Conservation (phyloP, 805 yeast species). For the Yamadazyma scolyti region DNA sequence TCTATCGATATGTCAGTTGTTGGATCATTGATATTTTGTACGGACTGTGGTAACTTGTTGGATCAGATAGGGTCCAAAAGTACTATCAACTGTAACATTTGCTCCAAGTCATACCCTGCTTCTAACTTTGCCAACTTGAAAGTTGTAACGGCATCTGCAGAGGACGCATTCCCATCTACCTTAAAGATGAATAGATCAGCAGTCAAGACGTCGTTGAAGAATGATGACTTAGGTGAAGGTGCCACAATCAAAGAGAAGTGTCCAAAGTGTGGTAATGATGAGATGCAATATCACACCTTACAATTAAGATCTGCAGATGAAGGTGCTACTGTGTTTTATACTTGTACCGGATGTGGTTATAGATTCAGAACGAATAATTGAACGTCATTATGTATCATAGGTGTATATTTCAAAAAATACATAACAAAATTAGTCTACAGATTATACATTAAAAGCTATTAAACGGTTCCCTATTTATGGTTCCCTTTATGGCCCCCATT, state of each 20-base stretch:
- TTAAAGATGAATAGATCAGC: constrained; percentile 79
- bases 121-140: constrained; percentile 68
- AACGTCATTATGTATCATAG: constrained; percentile 1
- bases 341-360: constrained; percentile 91
- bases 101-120: constrained; percentile 41
- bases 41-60: constrained; percentile 86
- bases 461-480: background rate
- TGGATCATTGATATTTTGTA: constrained; percentile 92
- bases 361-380: constrained; percentile 91
- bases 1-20: constrained; percentile 73
- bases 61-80: constrained; percentile 56
- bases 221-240: constrained; percentile 84
- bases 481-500: background rate
- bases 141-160: constrained; percentile 84
- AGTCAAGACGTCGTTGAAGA: constrained; percentile 79
- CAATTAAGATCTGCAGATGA: constrained; percentile 98
- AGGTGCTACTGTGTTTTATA: constrained; percentile 98
- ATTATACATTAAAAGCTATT: background rate
- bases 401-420: constrained; percentile 3
- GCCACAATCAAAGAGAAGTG: constrained; percentile 97
- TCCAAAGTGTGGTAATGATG: constrained; percentile 98
- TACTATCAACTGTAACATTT: constrained; percentile 54
- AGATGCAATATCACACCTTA: constrained; percentile 95
- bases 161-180: constrained; percentile 90
- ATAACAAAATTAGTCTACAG: no score